Conservation (phyloP, 1,139 yeast genomes). For the Candida freyschussii region DNA sequence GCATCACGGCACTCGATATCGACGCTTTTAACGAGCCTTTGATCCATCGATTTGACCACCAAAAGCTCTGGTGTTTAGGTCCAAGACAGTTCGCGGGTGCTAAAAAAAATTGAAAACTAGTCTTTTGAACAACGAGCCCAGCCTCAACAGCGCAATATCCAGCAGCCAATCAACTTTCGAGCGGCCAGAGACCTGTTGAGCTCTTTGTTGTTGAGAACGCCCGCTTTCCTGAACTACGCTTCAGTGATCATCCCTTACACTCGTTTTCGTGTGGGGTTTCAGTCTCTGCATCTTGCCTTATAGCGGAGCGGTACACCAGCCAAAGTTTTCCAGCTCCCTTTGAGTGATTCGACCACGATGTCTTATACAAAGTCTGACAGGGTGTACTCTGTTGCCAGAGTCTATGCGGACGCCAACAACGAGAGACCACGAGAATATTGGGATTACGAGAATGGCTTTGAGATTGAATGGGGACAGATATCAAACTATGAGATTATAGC, state of each 20-base stretch:
- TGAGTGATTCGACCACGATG: too few species aligned
- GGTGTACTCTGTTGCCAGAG: conserved; percentile 46
- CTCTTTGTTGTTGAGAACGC: too few species aligned
- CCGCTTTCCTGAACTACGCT: too few species aligned
- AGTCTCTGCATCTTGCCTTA: too few species aligned
- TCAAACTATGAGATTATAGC: conserved; percentile 82
- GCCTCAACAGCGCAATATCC: too few species aligned
- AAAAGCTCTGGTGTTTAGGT: not conserved
- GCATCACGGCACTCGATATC: conserved; percentile 1
- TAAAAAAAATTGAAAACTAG: not conserved
- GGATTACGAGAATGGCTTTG: conserved; percentile 73
- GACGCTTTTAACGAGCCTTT: conserved; percentile 12
- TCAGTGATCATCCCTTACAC: too few species aligned
- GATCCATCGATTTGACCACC: conserved; percentile 10
- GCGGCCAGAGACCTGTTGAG: too few species aligned
- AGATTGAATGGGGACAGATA: conserved; percentile 56
- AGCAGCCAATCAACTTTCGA: not conserved
- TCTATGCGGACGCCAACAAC: conserved; percentile 81
- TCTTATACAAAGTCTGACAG: conserved; percentile 33
- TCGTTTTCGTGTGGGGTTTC: too few species aligned
- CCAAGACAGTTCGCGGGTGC: not conserved
- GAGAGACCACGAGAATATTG: conserved; percentile 81
- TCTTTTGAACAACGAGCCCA: too few species aligned
- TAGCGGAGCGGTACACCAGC: too few species aligned
- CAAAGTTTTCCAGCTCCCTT: too few species aligned